These are phyloP conservation scores for Fusarium scirpi DNA, from an alignment of 2,329 filamentous ascomycete species.

Conservation along the genomic window DNA sequence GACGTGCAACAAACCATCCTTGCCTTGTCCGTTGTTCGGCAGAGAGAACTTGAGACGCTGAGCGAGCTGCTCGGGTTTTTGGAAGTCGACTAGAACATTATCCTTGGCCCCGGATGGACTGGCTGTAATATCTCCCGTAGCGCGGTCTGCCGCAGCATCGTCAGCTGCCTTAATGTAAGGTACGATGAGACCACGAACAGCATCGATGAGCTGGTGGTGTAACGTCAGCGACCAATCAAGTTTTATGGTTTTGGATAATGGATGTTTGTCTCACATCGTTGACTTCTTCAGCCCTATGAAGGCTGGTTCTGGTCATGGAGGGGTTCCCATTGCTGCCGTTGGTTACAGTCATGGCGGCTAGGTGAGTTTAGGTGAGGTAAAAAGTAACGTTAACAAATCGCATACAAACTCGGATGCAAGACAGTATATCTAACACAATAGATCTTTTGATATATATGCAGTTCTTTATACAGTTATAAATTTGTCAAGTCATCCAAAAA, in stretches of 20 bases:
- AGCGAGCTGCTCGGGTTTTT: constrained; percentile 68
- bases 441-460: not conserved
- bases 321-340: constrained; percentile 42
- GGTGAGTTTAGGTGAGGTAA: not conserved
- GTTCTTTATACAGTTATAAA: not conserved
- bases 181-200: constrained; percentile 75
- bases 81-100: constrained; percentile 73
- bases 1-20: constrained; percentile 78
- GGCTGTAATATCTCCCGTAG: constrained; percentile 61
- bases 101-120: constrained; percentile 55
- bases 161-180: constrained; percentile 80
- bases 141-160: constrained; percentile 65
- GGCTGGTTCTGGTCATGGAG: constrained; percentile 35
- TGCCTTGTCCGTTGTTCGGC: constrained; percentile 70
- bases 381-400: not conserved
- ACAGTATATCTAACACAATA: not conserved
- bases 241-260: not conserved
- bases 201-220: constrained; percentile 69
- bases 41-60: constrained; percentile 70
- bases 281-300: constrained; percentile 51
- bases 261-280: constrained; percentile 46
- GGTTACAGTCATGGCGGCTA: constrained; percentile 45
- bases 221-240: constrained; percentile 42
- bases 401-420: not conserved
- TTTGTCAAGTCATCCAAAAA: constrained; percentile 19